phyloP scores from a whole-genome alignment of 2,329 filamentous ascomycete genomes.

The Diaporthe sp. region DNA sequence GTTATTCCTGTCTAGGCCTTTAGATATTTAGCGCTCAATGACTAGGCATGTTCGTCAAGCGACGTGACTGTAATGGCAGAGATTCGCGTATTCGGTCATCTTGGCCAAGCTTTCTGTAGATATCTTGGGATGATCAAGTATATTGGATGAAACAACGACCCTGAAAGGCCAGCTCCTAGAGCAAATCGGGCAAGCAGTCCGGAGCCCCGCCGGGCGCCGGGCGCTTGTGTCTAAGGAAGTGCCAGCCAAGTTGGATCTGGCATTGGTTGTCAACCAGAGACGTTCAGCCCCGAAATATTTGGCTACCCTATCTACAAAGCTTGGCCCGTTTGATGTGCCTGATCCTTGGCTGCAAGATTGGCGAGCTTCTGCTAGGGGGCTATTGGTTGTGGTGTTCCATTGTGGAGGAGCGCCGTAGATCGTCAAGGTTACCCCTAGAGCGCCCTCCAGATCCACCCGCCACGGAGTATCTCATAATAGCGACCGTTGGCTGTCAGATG shows the following conservation, averaged over 20 bases:
- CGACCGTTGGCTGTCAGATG: conserved; percentile 24
- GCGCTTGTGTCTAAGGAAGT: neutral
- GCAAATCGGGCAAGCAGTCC: conserved; percentile 19
- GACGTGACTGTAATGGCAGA: neutral
- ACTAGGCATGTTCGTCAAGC: neutral
- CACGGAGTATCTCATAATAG: neutral
- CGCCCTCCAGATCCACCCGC: neutral
- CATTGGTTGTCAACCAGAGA: conserved; percentile 21
- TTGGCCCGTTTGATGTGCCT: conserved; percentile 27
- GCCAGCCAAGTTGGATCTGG: neutral
- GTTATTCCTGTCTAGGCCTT: conserved; percentile 8
- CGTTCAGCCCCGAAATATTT: neutral
- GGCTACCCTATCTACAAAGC: neutral
- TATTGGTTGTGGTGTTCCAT: neutral
- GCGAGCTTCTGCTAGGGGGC: neutral
- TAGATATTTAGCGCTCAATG: conserved; percentile 3
- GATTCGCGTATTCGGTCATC: neutral
- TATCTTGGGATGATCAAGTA: conserved; percentile 28
- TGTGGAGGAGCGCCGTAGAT: conserved; percentile 15
- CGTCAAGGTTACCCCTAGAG: conserved; percentile 13
- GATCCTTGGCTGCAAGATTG: conserved; percentile 9
- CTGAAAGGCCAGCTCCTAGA: neutral
- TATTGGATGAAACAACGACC: conserved; percentile 11
- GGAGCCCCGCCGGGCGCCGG: neutral
- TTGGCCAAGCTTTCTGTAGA: conserved; percentile 11